Percentiles rank a stretch among this genome's conserved stretches.
These are phyloP conservation scores for Kwoniella pini DNA, from an alignment of 768 basidiomycete genomes.

Conservation along the genomic window DNA sequence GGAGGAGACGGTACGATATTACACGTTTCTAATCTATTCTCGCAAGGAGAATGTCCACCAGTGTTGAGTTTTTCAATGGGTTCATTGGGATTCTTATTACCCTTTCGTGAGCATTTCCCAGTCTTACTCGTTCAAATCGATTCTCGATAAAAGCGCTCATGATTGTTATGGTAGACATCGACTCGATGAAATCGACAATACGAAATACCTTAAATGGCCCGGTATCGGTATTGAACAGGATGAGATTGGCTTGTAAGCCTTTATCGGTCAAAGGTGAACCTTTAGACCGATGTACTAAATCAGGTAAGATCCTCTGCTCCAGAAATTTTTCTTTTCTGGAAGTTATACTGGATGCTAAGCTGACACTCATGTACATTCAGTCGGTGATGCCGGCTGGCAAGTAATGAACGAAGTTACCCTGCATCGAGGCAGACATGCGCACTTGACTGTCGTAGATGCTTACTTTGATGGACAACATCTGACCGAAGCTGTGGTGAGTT, in stretches of 20 bases:
- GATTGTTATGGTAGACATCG: constrained; percentile 66
- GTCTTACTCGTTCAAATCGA: not conserved
- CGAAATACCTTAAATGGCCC: constrained; percentile 76
- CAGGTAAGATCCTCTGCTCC: constrained; percentile 29
- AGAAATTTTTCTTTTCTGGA: not conserved
- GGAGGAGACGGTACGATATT: constrained; percentile 95
- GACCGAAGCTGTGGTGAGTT: constrained; percentile 87
- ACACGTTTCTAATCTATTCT: constrained; percentile 88
- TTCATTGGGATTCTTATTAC: constrained; percentile 86
- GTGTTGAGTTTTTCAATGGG: constrained; percentile 91
- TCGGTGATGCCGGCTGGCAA: constrained; percentile 70
- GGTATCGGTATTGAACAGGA: constrained; percentile 79
- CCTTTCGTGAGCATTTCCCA: constrained; percentile 71
- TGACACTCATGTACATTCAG: constrained; percentile 13
- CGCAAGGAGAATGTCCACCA: constrained; percentile 85
- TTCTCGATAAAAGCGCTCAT: no score
- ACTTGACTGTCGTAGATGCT: constrained; percentile 89
- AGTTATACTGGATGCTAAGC: not conserved
- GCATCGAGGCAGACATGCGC: constrained; percentile 86
- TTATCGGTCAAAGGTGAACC: constrained; percentile 20
- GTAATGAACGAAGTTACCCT: constrained; percentile 97
- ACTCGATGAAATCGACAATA: constrained; percentile 77
- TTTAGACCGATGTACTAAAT: constrained; percentile 27
- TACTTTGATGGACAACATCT: constrained; percentile 92
- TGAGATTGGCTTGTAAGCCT: constrained; percentile 74